Base-by-base conservation (phyloP, 177 flowering plant genomes). In the Tripterygium wilfordii region DNA sequence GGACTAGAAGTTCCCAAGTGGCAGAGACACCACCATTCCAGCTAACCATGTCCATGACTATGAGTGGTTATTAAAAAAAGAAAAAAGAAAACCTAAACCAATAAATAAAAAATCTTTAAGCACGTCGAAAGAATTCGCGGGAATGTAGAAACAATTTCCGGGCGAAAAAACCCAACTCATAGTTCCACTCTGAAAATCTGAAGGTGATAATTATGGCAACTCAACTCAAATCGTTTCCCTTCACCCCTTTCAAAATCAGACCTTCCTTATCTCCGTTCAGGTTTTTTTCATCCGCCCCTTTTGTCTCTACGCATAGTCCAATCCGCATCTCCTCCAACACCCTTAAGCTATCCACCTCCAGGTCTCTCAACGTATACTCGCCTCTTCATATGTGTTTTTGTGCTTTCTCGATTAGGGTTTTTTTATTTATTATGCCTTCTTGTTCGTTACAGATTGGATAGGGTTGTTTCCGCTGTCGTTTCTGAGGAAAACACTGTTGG, bases 401-500 rank as follows among this genome's bases (percentile, higher is more conserved):
- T 10, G 10, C 14, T 26, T 35, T 26, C n/a, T 21, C 16, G 3
- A 32, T 13, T 25, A 28, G 15, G 14, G 8, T 22, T 23, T 31
- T 22, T 19, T 1, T 14, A n/a, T 30, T 20, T 36, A 23, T 51
- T 18, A 14, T 9, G 15, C 39, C 22, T 37, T 39, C 8, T 55
- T 26, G 45, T 54, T 19, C 12, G n/a, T 55, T 53, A 32, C 72
- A 65, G 80, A 69, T 55, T 26, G 21, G 42, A 15, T 31, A 42
- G 53, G n/a, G 61, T 32, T 48, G 66, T 61, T 61, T 78, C 78
- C 37, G 75, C 87, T 62, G 60, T 78, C 17, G 67, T 79, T 55
- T 74, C 95, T 31, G 79, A 76, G 45, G 79, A 70, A 49, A 82
- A 53, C 14, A 63, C 71, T 3, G 64, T 69, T 27, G 75, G 53